Evolutionary conservation across 148 eudicot species (phyloP).

Genomic region (Spergularia bocconei): DNA sequence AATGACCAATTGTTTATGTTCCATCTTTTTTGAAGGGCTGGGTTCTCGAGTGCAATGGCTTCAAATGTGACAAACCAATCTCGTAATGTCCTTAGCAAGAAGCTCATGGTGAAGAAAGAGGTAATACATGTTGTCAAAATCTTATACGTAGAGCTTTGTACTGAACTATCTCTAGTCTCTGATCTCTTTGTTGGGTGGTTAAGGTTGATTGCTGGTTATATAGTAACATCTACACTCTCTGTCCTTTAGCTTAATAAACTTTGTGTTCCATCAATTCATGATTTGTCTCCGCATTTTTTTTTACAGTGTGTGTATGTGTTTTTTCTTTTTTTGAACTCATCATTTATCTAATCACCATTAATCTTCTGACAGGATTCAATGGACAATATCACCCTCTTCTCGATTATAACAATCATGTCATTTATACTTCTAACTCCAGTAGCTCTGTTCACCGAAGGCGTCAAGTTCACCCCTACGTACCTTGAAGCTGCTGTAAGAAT

Average conservation of each 20-base stretch:
- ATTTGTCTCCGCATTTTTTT: neutral
- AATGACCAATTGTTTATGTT: conserved; percentile 4
- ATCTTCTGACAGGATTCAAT: conserved; percentile 65
- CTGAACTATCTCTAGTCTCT: neutral
- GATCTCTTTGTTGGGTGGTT: neutral
- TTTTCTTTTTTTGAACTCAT: neutral
- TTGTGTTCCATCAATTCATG: neutral
- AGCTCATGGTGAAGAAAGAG: conserved; percentile 93
- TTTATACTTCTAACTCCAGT: conserved; percentile 71
- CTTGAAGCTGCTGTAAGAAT: conserved; percentile 78
- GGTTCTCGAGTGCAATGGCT: conserved; percentile 99
- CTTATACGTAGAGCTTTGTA: neutral
- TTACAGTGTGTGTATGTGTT: no score
- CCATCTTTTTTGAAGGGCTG: conserved; percentile 57
- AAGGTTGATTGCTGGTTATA: neutral
- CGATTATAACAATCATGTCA: conserved; percentile 93
- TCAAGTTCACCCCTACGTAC: conserved; percentile 79
- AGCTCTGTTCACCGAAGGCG: conserved; percentile 71
- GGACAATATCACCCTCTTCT: conserved; percentile 93
- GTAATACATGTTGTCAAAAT: conserved; percentile 27
- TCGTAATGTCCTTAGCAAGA: conserved; percentile 94
- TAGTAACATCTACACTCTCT: neutral
- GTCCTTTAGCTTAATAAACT: neutral
- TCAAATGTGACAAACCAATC: conserved; percentile 85
- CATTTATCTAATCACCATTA: conserved; percentile 2